Evolutionary conservation across 129 eudicot genomes (phyloP).

Genomic region (Oenanthe sinensis): DNA sequence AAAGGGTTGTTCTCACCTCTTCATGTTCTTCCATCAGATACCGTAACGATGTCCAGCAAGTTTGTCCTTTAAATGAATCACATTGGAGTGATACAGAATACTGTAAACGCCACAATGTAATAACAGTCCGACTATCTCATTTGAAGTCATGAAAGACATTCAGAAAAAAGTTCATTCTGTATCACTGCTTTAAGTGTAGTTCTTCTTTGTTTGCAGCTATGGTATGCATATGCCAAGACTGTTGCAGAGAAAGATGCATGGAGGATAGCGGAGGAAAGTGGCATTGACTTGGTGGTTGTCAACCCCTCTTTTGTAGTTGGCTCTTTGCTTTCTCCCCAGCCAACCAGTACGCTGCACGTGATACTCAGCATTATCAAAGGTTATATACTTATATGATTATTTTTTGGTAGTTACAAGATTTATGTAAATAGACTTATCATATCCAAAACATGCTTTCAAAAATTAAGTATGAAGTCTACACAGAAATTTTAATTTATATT

Average conservation of each 20-base stretch:
- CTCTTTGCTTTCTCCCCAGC: conserved; percentile 82
- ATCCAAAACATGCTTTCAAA: background rate
- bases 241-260: conserved; percentile 82
- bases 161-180: background rate
- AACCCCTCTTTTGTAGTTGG: conserved; percentile 89
- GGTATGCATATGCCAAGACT: conserved; percentile 90
- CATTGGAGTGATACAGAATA: conserved; percentile 88
- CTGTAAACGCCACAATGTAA: conserved; percentile 59
- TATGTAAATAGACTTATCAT: background rate
- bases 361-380: conserved; percentile 51
- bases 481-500: no score
- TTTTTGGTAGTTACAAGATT: background rate
- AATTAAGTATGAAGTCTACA: no score
- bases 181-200: background rate
- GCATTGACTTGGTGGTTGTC: conserved; percentile 76
- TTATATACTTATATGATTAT: background rate
- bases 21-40: conserved; percentile 82
- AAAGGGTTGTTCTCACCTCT: conserved; percentile 82
- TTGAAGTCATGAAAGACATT: background rate
- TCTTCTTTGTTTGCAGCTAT: conserved; percentile 44
- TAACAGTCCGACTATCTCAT: background rate
- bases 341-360: conserved; percentile 70
- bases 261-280: conserved; percentile 56
- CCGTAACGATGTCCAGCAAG: conserved; percentile 50
- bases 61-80: conserved; percentile 72